These are phyloP conservation scores for Colletotrichum godetiae DNA, from an alignment of 2,329 filamentous ascomycete species.

Conservation along the genomic window DNA sequence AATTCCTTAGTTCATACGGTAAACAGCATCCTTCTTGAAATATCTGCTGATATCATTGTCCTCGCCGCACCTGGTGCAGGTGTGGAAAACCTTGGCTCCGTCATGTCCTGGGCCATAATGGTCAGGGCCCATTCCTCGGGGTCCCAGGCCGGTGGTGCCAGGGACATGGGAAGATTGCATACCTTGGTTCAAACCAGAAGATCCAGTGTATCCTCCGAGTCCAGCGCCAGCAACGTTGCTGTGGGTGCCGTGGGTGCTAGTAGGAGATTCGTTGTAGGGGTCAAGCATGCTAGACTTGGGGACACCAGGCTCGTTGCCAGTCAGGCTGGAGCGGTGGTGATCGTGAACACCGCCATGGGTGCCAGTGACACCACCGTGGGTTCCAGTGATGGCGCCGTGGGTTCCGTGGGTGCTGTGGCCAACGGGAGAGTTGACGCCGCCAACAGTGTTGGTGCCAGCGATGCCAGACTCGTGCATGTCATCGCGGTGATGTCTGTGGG, in stretches of 20 bases:
- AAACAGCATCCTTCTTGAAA: slow-evolving; percentile 36
- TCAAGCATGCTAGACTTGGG: slow-evolving; percentile 35
- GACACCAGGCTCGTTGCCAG: slow-evolving; percentile 15
- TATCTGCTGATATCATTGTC: slow-evolving; percentile 38
- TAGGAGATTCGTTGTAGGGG: slow-evolving; percentile 24
- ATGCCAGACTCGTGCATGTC: slow-evolving; percentile 23
- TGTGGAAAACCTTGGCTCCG: slow-evolving; percentile 36
- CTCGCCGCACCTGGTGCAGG: slow-evolving; percentile 31
- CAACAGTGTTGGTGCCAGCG: background rate
- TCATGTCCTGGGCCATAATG: slow-evolving; percentile 37
- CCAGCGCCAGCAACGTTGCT: slow-evolving; percentile 9
- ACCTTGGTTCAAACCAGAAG: slow-evolving; percentile 27
- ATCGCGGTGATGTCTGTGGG: slow-evolving; percentile 29
- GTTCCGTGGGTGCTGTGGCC: background rate
- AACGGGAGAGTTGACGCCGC: background rate
- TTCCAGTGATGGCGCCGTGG: background rate
- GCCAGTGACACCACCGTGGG: slow-evolving; percentile 7
- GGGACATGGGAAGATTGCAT: slow-evolving; percentile 6
- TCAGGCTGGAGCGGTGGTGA: background rate
- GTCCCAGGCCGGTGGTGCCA: slow-evolving; percentile 13
- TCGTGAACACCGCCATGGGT: slow-evolving; percentile 5
- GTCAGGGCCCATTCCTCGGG: slow-evolving; percentile 25
- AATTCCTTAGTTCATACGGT: slow-evolving; percentile 28
- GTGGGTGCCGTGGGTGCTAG: background rate
- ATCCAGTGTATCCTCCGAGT: slow-evolving; percentile 14